Percentiles rank a stretch among this genome's conserved stretches.
Conservation (phyloP, 2,329 filamentous ascomycete genomes). For the Alternaria arborescens region DNA sequence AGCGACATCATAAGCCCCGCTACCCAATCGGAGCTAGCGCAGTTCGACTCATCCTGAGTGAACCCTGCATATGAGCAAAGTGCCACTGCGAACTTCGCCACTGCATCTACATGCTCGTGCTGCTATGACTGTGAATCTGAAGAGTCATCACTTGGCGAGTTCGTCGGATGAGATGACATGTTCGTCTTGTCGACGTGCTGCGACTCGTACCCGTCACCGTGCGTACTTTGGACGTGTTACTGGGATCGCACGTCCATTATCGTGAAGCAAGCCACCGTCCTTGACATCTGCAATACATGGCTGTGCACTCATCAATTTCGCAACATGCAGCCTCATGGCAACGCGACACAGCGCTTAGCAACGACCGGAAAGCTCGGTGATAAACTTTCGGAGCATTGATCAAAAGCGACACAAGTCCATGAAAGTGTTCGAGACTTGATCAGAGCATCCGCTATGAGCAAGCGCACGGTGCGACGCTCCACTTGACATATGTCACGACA, state of each 20-base stretch:
- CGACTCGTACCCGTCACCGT: conserved; percentile 25
- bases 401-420: conserved; percentile 6
- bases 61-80: not conserved
- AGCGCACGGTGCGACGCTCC: conserved; percentile 1
- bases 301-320: not conserved
- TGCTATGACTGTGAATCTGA: not conserved
- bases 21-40: conserved; percentile 24
- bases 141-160: conserved; percentile 18
- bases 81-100: conserved; percentile 3
- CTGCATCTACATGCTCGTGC: not conserved
- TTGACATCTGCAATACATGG: conserved; percentile 14
- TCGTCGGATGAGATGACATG: not conserved
- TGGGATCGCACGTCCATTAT: conserved; percentile 18
- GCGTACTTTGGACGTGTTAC: conserved; percentile 14
- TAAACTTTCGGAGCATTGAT: conserved; percentile 5
- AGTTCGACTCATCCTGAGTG: conserved; percentile 40
- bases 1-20: conserved; percentile 38
- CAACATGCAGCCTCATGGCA: conserved; percentile 1
- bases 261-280: conserved; percentile 17
- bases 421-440: not conserved
- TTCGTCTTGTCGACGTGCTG: not conserved
- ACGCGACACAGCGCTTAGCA: not conserved
- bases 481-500: not conserved
- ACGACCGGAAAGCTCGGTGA: not conserved
- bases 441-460: conserved; percentile 8